Evolutionary conservation across 2,329 filamentous ascomycete species (phyloP).

Genomic region (Aspergillus terreus): DNA sequence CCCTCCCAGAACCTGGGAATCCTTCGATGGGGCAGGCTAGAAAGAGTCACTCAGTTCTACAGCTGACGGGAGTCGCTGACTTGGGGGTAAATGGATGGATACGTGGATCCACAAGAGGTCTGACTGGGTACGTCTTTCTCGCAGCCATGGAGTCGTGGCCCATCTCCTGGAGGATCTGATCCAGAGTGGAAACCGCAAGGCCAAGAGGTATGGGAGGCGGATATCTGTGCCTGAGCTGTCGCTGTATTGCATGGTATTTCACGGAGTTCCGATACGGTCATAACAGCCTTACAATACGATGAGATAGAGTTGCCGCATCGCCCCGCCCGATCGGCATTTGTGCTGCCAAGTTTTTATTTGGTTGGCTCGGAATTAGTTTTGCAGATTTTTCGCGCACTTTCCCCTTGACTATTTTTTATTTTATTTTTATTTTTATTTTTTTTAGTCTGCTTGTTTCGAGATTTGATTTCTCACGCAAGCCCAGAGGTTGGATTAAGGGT

Average conservation of each 20-base stretch:
- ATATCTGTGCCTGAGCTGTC: neutral
- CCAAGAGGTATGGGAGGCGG: neutral
- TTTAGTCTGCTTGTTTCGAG: neutral
- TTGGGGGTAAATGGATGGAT: neutral
- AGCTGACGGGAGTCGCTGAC: neutral
- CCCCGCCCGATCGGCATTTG: neutral
- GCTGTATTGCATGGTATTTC: neutral
- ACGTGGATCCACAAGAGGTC: neutral
- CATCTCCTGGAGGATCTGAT: neutral
- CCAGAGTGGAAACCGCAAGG: neutral
- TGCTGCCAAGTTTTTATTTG: neutral
- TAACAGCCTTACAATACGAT: neutral
- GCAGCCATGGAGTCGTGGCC: too few species aligned
- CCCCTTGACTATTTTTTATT: neutral
- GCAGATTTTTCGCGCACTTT: neutral
- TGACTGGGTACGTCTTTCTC: neutral
- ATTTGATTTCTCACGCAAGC: too few species aligned
- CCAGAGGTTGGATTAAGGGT: too few species aligned
- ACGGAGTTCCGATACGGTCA: neutral
- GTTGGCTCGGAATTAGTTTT: neutral
- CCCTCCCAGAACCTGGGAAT: constrained; percentile 1
- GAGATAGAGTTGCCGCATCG: neutral
- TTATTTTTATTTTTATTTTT: neutral
- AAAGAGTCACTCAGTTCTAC: neutral
- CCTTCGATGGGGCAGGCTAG: neutral